Evolutionary conservation across 495 filamentous ascomycete species (phyloP).

Genomic region (Hypoxylon lenormandii): DNA sequence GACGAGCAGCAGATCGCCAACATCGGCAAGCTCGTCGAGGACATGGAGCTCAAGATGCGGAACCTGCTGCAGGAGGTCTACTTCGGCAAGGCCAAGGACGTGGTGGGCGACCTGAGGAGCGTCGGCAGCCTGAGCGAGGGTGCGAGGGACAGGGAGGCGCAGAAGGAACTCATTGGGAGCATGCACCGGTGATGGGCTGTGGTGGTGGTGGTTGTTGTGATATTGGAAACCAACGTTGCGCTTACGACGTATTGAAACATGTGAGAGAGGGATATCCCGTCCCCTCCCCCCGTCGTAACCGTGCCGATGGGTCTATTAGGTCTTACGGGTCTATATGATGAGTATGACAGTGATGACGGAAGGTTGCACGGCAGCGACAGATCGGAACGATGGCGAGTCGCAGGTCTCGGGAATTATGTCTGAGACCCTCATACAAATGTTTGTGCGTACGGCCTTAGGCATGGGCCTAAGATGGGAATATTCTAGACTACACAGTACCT

Average conservation of each 20-base stretch:
- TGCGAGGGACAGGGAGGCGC: slow-evolving; percentile 84
- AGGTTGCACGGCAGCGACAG: slow-evolving; percentile 35
- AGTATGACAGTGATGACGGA: slow-evolving; percentile 38
- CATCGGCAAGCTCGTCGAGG: slow-evolving; percentile 93
- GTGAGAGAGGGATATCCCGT: slow-evolving; percentile 17
- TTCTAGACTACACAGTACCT: no score
- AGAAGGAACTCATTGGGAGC: slow-evolving; percentile 89
- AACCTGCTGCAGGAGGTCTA: slow-evolving; percentile 99
- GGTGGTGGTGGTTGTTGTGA: neutral
- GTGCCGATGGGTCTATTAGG: slow-evolving; percentile 3
- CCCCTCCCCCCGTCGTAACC: slow-evolving; percentile 15
- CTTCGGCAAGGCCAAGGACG: slow-evolving; percentile 99
- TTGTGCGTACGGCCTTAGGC: slow-evolving; percentile 13
- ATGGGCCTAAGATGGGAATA: slow-evolving; percentile 4
- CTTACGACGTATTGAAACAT: slow-evolving; percentile 10
- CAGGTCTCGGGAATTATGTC: slow-evolving; percentile 45
- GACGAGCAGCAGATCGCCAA: slow-evolving; percentile 96
- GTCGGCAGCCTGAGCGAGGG: slow-evolving; percentile 85
- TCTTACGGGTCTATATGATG: slow-evolving; percentile 9
- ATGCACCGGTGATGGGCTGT: slow-evolving; percentile 67
- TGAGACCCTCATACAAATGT: slow-evolving; percentile 34
- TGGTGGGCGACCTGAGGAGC: slow-evolving; percentile 97
- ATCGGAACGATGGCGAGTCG: slow-evolving; percentile 38
- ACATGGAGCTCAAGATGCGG: slow-evolving; percentile 99
- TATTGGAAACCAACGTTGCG: slow-evolving; percentile 2